phyloP scores from a whole-genome alignment of 1,139 yeast species.

The Williopsis jadinii region DNA sequence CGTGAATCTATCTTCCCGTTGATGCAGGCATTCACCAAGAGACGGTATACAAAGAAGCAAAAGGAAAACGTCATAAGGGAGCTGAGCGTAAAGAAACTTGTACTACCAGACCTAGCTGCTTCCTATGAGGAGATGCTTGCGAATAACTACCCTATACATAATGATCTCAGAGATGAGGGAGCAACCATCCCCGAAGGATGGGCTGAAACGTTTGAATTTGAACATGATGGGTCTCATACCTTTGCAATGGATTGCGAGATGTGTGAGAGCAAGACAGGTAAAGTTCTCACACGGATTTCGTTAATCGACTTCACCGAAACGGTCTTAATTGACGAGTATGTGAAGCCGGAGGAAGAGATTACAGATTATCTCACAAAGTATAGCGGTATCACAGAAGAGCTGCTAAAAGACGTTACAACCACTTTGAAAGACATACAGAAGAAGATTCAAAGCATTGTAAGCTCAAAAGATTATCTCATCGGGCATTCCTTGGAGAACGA shows the following conservation, averaged over 20 bases:
- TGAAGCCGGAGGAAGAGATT: constrained; percentile 68
- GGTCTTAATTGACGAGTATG: constrained; percentile 62
- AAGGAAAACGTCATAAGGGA: constrained; percentile 33
- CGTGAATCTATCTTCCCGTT: constrained; percentile 48
- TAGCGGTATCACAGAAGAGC: constrained; percentile 80
- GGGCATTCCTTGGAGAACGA: constrained; percentile 76
- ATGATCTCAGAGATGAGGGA: constrained; percentile 21
- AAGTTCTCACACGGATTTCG: constrained; percentile 73
- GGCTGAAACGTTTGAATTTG: constrained; percentile 49
- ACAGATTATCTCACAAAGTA: constrained; percentile 74
- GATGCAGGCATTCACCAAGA: constrained; percentile 45
- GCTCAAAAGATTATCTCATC: constrained; percentile 48
- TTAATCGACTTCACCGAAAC: constrained; percentile 56
- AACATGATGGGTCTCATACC: constrained; percentile 51
- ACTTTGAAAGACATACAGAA: constrained; percentile 62
- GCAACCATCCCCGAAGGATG: constrained; percentile 30
- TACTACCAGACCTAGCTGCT: constrained; percentile 49
- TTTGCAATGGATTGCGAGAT: constrained; percentile 93
- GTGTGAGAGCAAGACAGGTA: constrained; percentile 58
- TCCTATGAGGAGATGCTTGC: constrained; percentile 36
- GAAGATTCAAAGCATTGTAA: constrained; percentile 38
- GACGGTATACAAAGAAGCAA: constrained; percentile 52
- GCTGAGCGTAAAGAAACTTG: constrained; percentile 32
- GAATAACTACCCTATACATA: constrained; percentile 58
- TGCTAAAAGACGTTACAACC: constrained; percentile 54